A percentile compares a stretch with the other conserved stretches of the same genome.
Conservation (phyloP, 352 stramenopile species). For the Phytophthora cajani region DNA sequence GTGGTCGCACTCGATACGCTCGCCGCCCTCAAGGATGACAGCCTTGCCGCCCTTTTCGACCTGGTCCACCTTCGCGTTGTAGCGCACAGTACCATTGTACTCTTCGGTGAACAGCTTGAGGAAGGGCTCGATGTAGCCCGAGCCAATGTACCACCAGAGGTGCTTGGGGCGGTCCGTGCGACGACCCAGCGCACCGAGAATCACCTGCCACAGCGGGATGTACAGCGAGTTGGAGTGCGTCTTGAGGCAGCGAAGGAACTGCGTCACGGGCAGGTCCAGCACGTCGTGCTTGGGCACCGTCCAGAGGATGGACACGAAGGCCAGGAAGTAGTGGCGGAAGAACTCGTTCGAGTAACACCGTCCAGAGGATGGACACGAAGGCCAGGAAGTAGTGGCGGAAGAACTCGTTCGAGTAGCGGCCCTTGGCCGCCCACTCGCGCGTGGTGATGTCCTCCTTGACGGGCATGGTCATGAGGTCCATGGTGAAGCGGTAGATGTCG, state of each 20-base stretch:
- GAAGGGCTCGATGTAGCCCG: slow-evolving; percentile 84
- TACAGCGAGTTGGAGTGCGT: slow-evolving; percentile 89
- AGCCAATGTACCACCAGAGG: slow-evolving; percentile 88
- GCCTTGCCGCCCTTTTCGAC: slow-evolving; percentile 85
- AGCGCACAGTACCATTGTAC: slow-evolving; percentile 80
- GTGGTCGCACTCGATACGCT: slow-evolving; percentile 86
- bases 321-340: slow-evolving; percentile 89
- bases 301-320: slow-evolving; percentile 88
- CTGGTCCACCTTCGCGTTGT: slow-evolving; percentile 67
- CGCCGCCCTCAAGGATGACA: slow-evolving; percentile 71
- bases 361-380: slow-evolving; percentile 89
- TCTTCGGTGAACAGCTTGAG: slow-evolving; percentile 87
- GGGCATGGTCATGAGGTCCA: slow-evolving; percentile 87
- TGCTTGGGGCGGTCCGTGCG: slow-evolving; percentile 84
- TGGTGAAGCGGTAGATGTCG: slow-evolving; percentile 89
- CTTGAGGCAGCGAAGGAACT: slow-evolving; percentile 90
- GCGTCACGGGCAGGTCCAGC: slow-evolving; percentile 79
- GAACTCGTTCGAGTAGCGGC: slow-evolving; percentile 84
- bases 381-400: slow-evolving; percentile 90
- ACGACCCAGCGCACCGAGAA: slow-evolving; percentile 73
- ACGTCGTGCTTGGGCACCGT: slow-evolving; percentile 87
- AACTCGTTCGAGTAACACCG: slow-evolving; percentile 88
- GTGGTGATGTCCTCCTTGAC: slow-evolving; percentile 80
- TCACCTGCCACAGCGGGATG: slow-evolving; percentile 87
- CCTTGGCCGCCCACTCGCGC: slow-evolving; percentile 71